Evolutionary conservation across 768 basidiomycete genomes (phyloP).

Genomic region (Melanogaster broomeanus): DNA sequence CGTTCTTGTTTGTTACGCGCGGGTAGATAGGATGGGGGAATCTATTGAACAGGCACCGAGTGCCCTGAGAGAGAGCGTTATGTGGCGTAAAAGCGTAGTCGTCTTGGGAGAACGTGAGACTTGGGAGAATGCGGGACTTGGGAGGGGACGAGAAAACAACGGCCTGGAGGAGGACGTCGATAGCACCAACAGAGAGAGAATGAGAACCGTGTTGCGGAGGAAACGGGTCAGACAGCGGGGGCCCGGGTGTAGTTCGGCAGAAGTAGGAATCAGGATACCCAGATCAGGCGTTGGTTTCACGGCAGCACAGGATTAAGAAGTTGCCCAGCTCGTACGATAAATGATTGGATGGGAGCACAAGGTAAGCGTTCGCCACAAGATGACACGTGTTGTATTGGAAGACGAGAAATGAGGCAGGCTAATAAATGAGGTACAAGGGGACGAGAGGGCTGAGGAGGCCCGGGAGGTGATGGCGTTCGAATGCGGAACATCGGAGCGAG

Average conservation of each 20-base stretch:
- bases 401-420: constrained; percentile 2
- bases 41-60: not conserved
- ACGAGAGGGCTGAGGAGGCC: no score
- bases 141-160: no score
- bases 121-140: no score
- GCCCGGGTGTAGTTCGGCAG: constrained; percentile 2
- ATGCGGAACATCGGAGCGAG: constrained; percentile 25
- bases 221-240: not conserved
- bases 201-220: no score
- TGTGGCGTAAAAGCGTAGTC: not conserved
- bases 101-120: not conserved
- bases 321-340: not conserved
- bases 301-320: not conserved
- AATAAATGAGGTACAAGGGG: not conserved
- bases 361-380: not conserved
- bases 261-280: not conserved
- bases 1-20: not conserved
- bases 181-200: no score
- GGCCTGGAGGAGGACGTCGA: no score
- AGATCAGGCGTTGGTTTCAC: constrained; percentile 2
- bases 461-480: constrained; percentile 14
- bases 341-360: not conserved
- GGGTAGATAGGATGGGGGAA: not conserved
- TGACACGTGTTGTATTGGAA: constrained; percentile 4
- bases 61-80: not conserved